Conservation (phyloP, 2,329 filamentous ascomycete genomes). For the Sphaceloma murrayae region DNA sequence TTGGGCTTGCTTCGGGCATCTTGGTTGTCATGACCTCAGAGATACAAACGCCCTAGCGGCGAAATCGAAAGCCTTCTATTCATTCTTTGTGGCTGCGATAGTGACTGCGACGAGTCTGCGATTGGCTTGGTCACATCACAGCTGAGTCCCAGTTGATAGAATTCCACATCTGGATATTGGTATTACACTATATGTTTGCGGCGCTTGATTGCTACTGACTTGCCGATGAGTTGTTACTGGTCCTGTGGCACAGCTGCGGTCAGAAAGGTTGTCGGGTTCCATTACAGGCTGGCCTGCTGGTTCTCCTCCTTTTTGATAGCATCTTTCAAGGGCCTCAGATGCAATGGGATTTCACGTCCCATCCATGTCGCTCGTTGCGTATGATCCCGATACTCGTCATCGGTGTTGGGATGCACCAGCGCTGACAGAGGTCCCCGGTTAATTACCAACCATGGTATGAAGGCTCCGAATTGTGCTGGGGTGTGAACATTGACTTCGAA, state of each 20-base stretch:
- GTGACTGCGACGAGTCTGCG: not conserved
- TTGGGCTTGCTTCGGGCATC: not conserved
- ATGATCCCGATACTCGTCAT: constrained; percentile 53
- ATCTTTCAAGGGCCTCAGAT: constrained; percentile 43
- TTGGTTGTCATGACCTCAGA: not conserved
- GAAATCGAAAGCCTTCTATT: not conserved
- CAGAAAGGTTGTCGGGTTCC: no score
- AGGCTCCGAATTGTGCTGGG: constrained; percentile 77
- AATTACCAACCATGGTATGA: constrained; percentile 74
- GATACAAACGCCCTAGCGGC: constrained; percentile 6
- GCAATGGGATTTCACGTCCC: constrained; percentile 55
- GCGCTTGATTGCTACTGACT: constrained; percentile 6
- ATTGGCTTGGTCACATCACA: constrained; percentile 6
- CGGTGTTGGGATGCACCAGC: constrained; percentile 74
- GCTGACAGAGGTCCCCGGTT: constrained; percentile 71
- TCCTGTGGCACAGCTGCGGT: no score
- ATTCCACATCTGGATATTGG: no score
- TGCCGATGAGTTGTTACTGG: not conserved
- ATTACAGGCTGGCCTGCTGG: constrained; percentile 5
- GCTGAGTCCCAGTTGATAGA: no score
- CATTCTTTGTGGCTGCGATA: not conserved
- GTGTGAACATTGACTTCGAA: constrained; percentile 87
- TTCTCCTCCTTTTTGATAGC: constrained; percentile 20
- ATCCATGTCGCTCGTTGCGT: constrained; percentile 64
- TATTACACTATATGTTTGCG: constrained; percentile 3